Evolutionary conservation across 2,329 filamentous ascomycete genomes (phyloP).

Genomic region (Arachnomyces sp.): DNA sequence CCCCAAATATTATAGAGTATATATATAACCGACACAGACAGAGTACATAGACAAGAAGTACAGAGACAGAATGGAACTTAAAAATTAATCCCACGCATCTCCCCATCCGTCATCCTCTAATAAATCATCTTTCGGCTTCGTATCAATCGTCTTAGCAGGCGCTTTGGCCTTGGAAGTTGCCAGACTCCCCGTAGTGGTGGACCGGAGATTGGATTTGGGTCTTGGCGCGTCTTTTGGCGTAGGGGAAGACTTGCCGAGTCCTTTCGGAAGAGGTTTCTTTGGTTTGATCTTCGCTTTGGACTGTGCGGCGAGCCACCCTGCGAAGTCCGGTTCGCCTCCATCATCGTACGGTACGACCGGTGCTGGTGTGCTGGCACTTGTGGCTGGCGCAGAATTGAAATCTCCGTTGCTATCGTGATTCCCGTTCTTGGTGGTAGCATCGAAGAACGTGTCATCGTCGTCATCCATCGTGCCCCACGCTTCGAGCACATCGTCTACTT

Average conservation of each 20-base stretch:
- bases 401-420: too few species aligned
- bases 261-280: slow-evolving; percentile 73
- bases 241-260: slow-evolving; percentile 56
- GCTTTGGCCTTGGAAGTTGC: slow-evolving; percentile 26
- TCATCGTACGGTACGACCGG: slow-evolving; percentile 61
- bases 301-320: slow-evolving; percentile 87
- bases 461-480: slow-evolving; percentile 66
- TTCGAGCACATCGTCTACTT: slow-evolving; percentile 58
- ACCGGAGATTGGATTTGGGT: slow-evolving; percentile 30
- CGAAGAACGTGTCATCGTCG: slow-evolving; percentile 44
- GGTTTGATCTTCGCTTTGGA: slow-evolving; percentile 57
- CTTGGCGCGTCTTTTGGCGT: slow-evolving; percentile 27
- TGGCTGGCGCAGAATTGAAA: slow-evolving; percentile 20
- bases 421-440: slow-evolving; percentile 25
- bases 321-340: slow-evolving; percentile 86
- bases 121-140: slow-evolving; percentile 46
- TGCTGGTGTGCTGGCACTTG: slow-evolving; percentile 25
- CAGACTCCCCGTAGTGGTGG: slow-evolving; percentile 23
- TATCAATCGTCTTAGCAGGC: slow-evolving; percentile 60
- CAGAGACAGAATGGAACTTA: too few species aligned
- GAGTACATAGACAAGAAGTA: too few species aligned
- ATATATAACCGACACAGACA: too few species aligned
- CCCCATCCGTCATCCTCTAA: slow-evolving; percentile 41
- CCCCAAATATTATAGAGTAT: too few species aligned
- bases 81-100: slow-evolving; percentile 40